Base-by-base conservation (phyloP, 306 rosid genomes). In the Acacia acuminata region DNA sequence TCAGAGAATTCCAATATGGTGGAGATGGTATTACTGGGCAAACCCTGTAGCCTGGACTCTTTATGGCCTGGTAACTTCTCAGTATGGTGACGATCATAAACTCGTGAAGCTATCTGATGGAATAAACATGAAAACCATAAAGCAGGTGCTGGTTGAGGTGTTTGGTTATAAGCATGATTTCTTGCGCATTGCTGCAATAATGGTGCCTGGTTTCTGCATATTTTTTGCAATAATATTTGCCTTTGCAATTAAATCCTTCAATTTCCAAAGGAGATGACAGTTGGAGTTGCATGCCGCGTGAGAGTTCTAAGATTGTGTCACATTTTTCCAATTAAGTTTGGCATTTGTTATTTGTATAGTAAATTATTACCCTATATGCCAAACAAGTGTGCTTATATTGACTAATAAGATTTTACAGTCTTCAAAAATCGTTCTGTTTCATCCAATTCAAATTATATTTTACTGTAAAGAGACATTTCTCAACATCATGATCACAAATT, bases 11-110 rank as follows among this genome's bases (percentile, higher is more conserved):
- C 99, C 99, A n/a, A 76, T 96, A 66, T 96, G 99, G 99, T 96
- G 99, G 99, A 92, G 98, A 90, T 96, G 99, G 99, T 96, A 96
- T 85, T 96, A 92, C 82, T 96, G 99, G 99, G 99, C 97, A 55
- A 92, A 96, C 82, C 99, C 98, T 36, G 85, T 96, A 40, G 97
- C 99, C 73, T 96, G 99, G 99, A 89, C 90, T 86, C 86, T 96
- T 43, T 94, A 96, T 82, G 99, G 99, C 75, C 98, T 96, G 45
- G 68, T 92, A 58, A 88, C 89, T 67, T 96, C 99, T 19, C 99
- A 96, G 79, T 94, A 96, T 79, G 97, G 99, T 12, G 88, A 86
- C 3, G 97, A 92, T 71, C 68, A 60, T 36, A 81, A 73, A 27
- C 78, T 38, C 11, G 89, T 96, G 87, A 94, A 77, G 87, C 94